phyloP scores from a whole-genome alignment of 164 flowering plant species.

The Tinospora cordifolia region DNA sequence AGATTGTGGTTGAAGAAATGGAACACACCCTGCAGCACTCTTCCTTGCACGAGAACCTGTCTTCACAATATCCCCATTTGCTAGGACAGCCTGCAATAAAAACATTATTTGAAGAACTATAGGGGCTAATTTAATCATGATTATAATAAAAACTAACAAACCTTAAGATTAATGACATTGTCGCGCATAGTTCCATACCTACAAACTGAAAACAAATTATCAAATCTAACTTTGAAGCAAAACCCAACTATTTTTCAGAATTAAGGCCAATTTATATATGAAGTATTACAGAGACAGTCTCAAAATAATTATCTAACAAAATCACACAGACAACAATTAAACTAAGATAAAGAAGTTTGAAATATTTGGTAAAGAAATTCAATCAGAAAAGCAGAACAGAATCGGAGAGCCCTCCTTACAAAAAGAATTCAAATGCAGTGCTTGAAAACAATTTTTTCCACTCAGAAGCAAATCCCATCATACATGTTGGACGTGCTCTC shows the following conservation, averaged over 20 bases:
- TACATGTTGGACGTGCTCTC: too few relatives aligned
- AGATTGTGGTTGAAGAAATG: neutral
- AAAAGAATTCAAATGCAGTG: too few relatives aligned
- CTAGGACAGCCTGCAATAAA: conserved; percentile 61
- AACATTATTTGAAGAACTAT: conserved; percentile 10
- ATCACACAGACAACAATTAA: too few relatives aligned
- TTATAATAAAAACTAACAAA: conserved; percentile 21
- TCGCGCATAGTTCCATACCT: conserved; percentile 99
- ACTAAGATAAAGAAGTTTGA: too few relatives aligned
- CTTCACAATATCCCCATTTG: conserved; percentile 87
- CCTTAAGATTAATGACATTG: conserved; percentile 94
- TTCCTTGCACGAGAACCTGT: conserved; percentile 95
- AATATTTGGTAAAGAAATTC: too few relatives aligned
- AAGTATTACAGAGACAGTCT: neutral
- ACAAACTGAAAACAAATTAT: conserved; percentile 45
- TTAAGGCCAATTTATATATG: neutral
- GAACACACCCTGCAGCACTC: conserved; percentile 93
- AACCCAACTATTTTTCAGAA: neutral
- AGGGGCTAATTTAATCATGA: neutral
- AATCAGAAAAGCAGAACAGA: too few relatives aligned
- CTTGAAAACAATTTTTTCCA: too few relatives aligned
- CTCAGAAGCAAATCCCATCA: too few relatives aligned
- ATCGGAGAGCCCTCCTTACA: too few relatives aligned
- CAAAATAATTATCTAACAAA: neutral
- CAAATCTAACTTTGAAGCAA: conserved; percentile 16